These are phyloP conservation scores for Lepidium sativum DNA, from an alignment of 345 rosid genomes.

Conservation along the genomic window DNA sequence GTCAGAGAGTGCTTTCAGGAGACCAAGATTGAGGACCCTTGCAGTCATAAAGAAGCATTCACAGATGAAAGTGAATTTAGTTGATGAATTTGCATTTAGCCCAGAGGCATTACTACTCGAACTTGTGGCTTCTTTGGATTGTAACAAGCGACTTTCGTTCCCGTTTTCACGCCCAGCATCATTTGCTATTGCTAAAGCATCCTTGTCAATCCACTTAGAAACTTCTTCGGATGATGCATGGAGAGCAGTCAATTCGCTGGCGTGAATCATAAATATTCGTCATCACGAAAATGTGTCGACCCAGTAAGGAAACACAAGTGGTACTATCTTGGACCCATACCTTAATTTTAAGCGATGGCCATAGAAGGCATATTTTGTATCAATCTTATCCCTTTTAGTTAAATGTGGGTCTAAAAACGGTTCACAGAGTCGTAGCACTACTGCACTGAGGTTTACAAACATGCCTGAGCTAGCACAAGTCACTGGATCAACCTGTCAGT, in stretches of 20 bases:
- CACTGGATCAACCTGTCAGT: constrained; percentile 79
- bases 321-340: constrained; percentile 32
- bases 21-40: constrained; percentile 90
- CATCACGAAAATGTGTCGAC: not conserved
- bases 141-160: constrained; percentile 48
- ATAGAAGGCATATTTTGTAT: constrained; percentile 69
- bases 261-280: constrained; percentile 1
- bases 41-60: constrained; percentile 99
- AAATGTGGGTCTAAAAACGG: constrained; percentile 82
- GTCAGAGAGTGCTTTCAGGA: constrained; percentile 92
- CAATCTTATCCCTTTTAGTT: constrained; percentile 78
- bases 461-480: constrained; percentile 97
- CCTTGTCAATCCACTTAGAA: constrained; percentile 62
- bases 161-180: constrained; percentile 28
- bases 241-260: constrained; percentile 79
- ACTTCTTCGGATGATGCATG: constrained; percentile 95
- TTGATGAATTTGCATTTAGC: constrained; percentile 28
- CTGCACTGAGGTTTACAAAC: constrained; percentile 96
- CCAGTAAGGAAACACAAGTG: not conserved
- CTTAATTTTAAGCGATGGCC: constrained; percentile 67
- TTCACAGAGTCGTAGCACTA: constrained; percentile 83
- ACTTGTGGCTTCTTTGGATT: constrained; percentile 72
- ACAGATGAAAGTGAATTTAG: constrained; percentile 67
- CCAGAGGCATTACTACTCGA: constrained; percentile 41
- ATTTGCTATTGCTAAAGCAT: constrained; percentile 25